Evolutionary conservation across 1,284 basidiomycete species (phyloP).

Genomic region (Rugiboletus extremiorientalis): DNA sequence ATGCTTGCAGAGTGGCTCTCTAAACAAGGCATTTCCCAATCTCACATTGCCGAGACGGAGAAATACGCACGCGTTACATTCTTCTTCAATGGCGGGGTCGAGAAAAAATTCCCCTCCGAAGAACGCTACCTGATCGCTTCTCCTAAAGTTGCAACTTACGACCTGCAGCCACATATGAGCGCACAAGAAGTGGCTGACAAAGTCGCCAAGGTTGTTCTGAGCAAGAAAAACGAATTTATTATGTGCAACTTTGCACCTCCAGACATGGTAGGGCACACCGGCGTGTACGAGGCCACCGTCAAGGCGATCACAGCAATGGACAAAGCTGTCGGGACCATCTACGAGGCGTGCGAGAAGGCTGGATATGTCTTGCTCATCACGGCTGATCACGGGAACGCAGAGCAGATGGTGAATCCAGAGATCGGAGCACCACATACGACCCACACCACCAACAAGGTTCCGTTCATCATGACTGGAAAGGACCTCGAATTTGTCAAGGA

Average conservation of each 20-base stretch:
- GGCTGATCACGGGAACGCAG: slow-evolving; percentile 91
- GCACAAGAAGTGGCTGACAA: slow-evolving; percentile 85
- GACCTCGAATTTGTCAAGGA: slow-evolving; percentile 44
- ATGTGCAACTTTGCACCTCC: slow-evolving; percentile 97
- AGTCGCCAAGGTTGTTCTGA: slow-evolving; percentile 80
- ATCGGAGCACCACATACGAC: slow-evolving; percentile 87
- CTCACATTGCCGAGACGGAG: slow-evolving; percentile 91
- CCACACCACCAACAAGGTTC: slow-evolving; percentile 84
- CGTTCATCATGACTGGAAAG: slow-evolving; percentile 73
- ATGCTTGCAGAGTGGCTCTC: slow-evolving; percentile 89
- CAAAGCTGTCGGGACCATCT: slow-evolving; percentile 81
- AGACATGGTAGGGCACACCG: slow-evolving; percentile 95
- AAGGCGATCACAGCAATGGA: slow-evolving; percentile 83
- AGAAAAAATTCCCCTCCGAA: slow-evolving; percentile 86
- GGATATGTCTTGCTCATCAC: slow-evolving; percentile 87
- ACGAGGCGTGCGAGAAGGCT: slow-evolving; percentile 79
- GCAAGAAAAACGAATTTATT: slow-evolving; percentile 75
- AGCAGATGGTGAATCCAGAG: slow-evolving; percentile 85
- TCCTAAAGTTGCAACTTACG: slow-evolving; percentile 89
- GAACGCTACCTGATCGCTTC: slow-evolving; percentile 87
- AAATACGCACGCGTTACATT: slow-evolving; percentile 96
- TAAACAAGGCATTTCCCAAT: slow-evolving; percentile 77
- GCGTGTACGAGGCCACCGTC: slow-evolving; percentile 85
- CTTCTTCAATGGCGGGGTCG: slow-evolving; percentile 95
- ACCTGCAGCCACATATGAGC: slow-evolving; percentile 85